Evolutionary conservation across 2,329 filamentous ascomycete genomes (phyloP).

Genomic region (Fusarium nurragi): DNA sequence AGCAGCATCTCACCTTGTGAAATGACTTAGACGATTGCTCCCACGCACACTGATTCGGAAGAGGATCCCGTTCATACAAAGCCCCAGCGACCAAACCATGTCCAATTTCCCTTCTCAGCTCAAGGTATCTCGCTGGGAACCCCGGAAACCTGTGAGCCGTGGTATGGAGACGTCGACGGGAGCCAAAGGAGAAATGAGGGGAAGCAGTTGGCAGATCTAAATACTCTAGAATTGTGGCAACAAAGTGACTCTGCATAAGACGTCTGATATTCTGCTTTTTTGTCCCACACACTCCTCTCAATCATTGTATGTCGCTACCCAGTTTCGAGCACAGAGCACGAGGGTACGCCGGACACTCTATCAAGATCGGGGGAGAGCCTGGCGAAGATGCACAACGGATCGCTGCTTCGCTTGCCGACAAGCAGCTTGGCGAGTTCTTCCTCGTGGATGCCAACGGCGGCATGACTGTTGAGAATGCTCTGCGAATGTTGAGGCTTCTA

Average conservation of each 20-base stretch:
- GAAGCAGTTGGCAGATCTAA: not conserved
- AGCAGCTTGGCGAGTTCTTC: constrained; percentile 31
- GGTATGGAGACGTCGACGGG: not conserved
- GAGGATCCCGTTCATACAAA: constrained; percentile 7
- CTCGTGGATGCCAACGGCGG: constrained; percentile 31
- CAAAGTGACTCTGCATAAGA: not conserved
- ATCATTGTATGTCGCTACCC: not conserved
- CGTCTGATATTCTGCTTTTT: constrained; percentile 1
- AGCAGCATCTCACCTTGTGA: not conserved
- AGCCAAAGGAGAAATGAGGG: not conserved
- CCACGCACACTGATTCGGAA: constrained; percentile 3
- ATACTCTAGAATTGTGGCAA: not conserved
- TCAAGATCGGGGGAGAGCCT: constrained; percentile 33
- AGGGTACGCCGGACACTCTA: constrained; percentile 26
- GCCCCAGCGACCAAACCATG: not conserved
- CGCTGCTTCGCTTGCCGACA: constrained; percentile 25
- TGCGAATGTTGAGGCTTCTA: constrained; percentile 31
- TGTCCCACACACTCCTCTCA: not conserved
- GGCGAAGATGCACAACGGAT: constrained; percentile 23
- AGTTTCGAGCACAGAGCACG: constrained; percentile 12
- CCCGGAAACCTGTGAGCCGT: not conserved
- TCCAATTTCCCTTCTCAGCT: not conserved
- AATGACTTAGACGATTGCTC: constrained; percentile 4
- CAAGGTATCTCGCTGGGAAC: not conserved
- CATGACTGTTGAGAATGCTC: constrained; percentile 28